Base-by-base conservation (phyloP, 305 asterid genomes). In the Fraxinus latifolia region DNA sequence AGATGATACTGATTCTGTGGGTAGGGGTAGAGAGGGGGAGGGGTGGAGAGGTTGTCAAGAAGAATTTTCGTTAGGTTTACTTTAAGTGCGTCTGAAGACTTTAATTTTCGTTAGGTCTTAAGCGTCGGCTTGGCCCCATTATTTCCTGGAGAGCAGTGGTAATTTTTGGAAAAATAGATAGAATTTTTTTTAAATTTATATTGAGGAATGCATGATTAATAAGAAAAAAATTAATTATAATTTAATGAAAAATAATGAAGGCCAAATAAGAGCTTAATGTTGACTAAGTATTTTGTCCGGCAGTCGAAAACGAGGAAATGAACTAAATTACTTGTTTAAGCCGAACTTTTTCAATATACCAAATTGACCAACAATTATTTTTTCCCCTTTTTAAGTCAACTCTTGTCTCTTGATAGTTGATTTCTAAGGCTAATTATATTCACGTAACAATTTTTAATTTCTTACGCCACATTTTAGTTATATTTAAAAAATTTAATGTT, bases 31-130 rank as follows among this genome's bases (percentile, higher is more conserved):
- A 1, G 34, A 4, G 23, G 11, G 23, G 0, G 12, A 0, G 21
- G 21, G 23, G 1, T 3, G 0, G 0, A 17, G 44, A 4, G 76
- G 17, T 29, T 7, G 75, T 71, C n/a, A 2, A 25, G 76, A 17
- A 32, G 76, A 71, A 32, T 31, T 32, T 70, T 70, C 44, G 76
- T 31, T 70, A 71, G 75, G 75, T 68, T 68, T 50, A 50, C 60
- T 44, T 27, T 27, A 23, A 55, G 23, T 6, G 67, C 67, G 27
- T 62, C 9, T 0, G 32, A 21, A 62, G 72, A 7, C n/a, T 62
- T 23, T 62, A 50, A 50, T 50, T 50, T 50, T 50, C 62, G 62
- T 50, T 50, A 15, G 21, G 55, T 42, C 53, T 42, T 42, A 42
- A 42, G 55, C 55, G 55, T 44, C 55, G 55, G 55, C 17, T 44